Base-by-base conservation (phyloP, 1,284 basidiomycete species). In the Naganishia sp. region DNA sequence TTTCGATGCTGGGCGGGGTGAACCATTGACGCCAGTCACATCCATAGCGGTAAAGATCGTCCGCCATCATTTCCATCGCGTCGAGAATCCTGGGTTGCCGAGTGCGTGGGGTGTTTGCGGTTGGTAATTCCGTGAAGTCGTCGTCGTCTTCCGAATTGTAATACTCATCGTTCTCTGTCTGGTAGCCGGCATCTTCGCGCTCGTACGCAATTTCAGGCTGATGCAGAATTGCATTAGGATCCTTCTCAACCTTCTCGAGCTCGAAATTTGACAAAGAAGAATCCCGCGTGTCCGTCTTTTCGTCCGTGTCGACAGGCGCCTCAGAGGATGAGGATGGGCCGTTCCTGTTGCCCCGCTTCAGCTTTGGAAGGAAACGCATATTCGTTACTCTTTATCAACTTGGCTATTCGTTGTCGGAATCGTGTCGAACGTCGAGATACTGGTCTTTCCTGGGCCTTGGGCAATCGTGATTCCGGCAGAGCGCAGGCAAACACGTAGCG, bases 21-120 rank as follows among this genome's bases (percentile, higher is more conserved):
- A 75, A 75, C 75, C 74, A 75, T 45, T 75, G 72, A 65, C 73
- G 74, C 70, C 69, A 67, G 65, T 73, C 70, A 15, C 68, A 69
- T 31, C 74, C 76, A 13, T 73, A 72, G 18, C 74, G 69, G 70
- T 74, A 75, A 63, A 76, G 74, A 49, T 75, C 72, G 62, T 77
- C 76, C 11, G 75, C 76, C 73, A 76, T 75, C 62, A 77, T 71
- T 50, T 75, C 75, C 42, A 75, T 56, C n/a, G 75, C 74, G 56
- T 75, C 74, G 50, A 71, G 55, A 31, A 57, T 57, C 39, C 55
- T 57, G 28, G 55, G 42, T 35, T 57, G 55, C n/a, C 55, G 55
- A 21, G n/a, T 39, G 45, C 43, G 9, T 15, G 55, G 23, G 1
- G 55, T 32, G 15, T 57, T 57, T 10, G 55, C 55, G 11, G 42